phyloP scores from a whole-genome alignment of 2,329 filamentous ascomycete genomes.

The Nothophoma quercina region DNA sequence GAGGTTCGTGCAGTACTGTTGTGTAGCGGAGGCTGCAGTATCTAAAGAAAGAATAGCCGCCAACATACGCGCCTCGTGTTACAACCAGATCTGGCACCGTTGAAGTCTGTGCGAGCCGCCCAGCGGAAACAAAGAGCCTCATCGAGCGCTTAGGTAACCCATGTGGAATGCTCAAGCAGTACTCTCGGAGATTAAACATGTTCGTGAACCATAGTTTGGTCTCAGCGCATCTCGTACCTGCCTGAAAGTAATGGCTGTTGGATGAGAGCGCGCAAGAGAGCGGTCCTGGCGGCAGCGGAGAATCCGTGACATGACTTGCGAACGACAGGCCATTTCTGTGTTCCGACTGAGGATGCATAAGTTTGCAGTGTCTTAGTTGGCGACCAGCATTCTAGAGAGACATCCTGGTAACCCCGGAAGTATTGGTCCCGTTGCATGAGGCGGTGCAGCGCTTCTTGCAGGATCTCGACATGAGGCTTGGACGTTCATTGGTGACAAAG shows the following conservation, averaged over 20 bases:
- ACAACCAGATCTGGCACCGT: constrained; percentile 14
- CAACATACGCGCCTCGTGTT: too few species aligned
- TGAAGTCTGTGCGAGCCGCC: constrained; percentile 33
- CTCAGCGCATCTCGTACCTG: constrained; percentile 21
- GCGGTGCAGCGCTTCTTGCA: constrained; percentile 44
- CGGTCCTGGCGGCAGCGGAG: constrained; percentile 26
- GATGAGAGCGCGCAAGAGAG: constrained; percentile 21
- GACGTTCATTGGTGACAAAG: constrained; percentile 26
- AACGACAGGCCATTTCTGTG: constrained; percentile 20
- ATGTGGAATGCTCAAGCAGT: constrained; percentile 24
- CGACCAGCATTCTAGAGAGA: constrained; percentile 30
- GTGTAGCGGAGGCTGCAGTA: constrained; percentile 23
- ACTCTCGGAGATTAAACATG: constrained; percentile 15
- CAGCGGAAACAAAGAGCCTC: constrained; percentile 39
- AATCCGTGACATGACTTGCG: constrained; percentile 29
- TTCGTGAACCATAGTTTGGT: constrained; percentile 17
- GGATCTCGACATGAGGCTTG: constrained; percentile 22
- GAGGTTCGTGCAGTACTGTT: constrained; percentile 23
- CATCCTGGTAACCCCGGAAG: constrained; percentile 13
- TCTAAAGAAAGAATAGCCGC: constrained; percentile 18
- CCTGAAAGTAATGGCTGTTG: constrained; percentile 17
- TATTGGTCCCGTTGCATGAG: constrained; percentile 28
- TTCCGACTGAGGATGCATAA: constrained; percentile 23
- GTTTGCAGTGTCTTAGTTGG: constrained; percentile 26
- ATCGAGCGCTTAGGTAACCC: constrained; percentile 30